phyloP scores from a whole-genome alignment of 306 rosid genomes.

The Glycine latifolia region DNA sequence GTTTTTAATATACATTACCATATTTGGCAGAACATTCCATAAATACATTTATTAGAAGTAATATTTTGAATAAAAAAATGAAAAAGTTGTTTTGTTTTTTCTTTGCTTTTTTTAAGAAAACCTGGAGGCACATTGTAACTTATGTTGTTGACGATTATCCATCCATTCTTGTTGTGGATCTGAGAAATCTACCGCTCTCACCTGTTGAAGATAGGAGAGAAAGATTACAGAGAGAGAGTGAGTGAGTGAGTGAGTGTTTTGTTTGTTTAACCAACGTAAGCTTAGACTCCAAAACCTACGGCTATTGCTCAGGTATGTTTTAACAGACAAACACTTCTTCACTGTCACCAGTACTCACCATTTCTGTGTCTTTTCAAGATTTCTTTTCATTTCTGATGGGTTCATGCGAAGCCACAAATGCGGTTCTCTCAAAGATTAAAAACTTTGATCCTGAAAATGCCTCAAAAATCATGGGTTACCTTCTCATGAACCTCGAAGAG shows the following conservation, averaged over 20 bases:
- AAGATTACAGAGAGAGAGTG: constrained; percentile 44
- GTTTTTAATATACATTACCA: background rate
- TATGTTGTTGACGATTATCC: constrained; percentile 48
- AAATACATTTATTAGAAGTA: constrained; percentile 14
- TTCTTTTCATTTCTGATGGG: constrained; percentile 55
- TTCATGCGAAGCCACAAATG: constrained; percentile 79
- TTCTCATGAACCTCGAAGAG: constrained; percentile 76
- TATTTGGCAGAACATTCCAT: constrained; percentile 5
- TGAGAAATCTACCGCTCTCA: constrained; percentile 54
- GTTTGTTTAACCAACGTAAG: constrained; percentile 3
- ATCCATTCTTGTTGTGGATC: constrained; percentile 44
- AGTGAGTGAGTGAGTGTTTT: background rate
- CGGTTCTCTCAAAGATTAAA: constrained; percentile 74
- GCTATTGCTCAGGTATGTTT: constrained; percentile 38
- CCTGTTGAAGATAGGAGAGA: constrained; percentile 54
- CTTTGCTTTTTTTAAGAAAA: background rate
- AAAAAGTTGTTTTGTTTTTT: background rate
- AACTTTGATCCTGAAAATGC: constrained; percentile 85
- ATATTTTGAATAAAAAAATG: background rate
- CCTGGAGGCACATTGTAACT: constrained; percentile 8
- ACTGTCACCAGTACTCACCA: background rate
- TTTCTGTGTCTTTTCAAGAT: background rate
- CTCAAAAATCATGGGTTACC: constrained; percentile 88
- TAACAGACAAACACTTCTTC: constrained; percentile 9
- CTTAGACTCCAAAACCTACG: constrained; percentile 60